Evolutionary conservation across 139 green algal species (phyloP).

Genomic region (Coelastrella sp.): DNA sequence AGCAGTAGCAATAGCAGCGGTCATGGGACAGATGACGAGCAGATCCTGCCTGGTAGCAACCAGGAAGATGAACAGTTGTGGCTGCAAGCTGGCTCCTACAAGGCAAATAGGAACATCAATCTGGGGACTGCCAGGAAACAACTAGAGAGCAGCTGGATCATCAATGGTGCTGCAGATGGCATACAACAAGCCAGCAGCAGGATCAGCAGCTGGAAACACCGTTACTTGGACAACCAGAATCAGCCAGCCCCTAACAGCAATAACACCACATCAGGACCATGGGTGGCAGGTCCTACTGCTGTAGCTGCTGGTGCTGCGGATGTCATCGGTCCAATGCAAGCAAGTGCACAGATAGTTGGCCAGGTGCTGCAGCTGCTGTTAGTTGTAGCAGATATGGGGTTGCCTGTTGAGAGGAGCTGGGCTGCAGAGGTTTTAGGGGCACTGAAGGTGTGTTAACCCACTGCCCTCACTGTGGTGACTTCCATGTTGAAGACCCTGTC

Average conservation of each 20-base stretch:
- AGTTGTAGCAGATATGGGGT: conserved; percentile 12
- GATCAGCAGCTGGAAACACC: neutral
- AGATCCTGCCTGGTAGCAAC: neutral
- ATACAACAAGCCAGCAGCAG: neutral
- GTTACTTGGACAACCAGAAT: neutral
- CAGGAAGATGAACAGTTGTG: neutral
- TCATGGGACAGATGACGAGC: too few species aligned
- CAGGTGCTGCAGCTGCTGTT: conserved; percentile 21
- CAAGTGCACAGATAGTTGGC: neutral
- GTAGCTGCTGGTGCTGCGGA: neutral
- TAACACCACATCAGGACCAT: neutral
- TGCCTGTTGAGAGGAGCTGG: conserved; percentile 24
- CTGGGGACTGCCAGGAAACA: neutral
- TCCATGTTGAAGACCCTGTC: neutral
- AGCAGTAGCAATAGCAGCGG: neutral
- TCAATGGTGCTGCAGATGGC: neutral
- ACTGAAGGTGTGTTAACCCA: conserved; percentile 5
- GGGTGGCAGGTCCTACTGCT: neutral
- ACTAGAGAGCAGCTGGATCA: conserved; percentile 8
- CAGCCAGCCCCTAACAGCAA: neutral
- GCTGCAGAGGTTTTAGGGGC: conserved; percentile 11
- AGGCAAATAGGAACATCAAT: conserved; percentile 24
- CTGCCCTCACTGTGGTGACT: neutral
- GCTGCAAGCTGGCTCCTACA: conserved; percentile 17
- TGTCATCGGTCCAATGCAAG: neutral